Evolutionary conservation across 345 rosid species (phyloP), one percentile per base, ranked within the genome.

Genomic region (Pseudoturritis turrita): DNA sequence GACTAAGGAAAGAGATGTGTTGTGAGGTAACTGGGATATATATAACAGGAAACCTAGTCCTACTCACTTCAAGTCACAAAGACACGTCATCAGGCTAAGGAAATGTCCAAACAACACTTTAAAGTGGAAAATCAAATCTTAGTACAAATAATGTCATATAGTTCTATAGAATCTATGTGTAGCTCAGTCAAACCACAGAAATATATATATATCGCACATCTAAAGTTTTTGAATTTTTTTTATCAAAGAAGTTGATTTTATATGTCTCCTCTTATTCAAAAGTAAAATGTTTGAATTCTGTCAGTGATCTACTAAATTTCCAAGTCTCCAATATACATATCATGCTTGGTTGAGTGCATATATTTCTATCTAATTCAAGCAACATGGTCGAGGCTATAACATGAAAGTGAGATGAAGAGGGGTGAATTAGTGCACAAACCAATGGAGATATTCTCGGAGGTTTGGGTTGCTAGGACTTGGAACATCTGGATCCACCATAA

Each of bases 401-500:
- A 14, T 25, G 2, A 59, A 49, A 43, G 17, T 65, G 33, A 41
- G 41, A 18, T 6, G n/a, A 55, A 55, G 29, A 45, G n/a, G 37
- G 62, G 1, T 33, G 35, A 53, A 17, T 14, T 41, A 26, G 70
- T 54, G 29, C n/a, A 77, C 77, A 4, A 49, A 72, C 77, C 81
- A 77, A 28, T 77, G 81, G 53, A 77, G 77, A 54, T 77, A 77
- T 67, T 77, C 81, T 45, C 81, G 72, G 28, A 77, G 77, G 53
- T 72, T 56, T 18, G 81, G 81, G 45, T 72, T 72, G 73, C 81
- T 72, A 59, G 81, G 81, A 61, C 81, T 77, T 0, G 81, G 81
- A 50, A 62, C 81, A 77, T 77, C 81, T 25, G 81, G 81, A 77
- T 77, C 81, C 74, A 77, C 81, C 81, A 77, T 77, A 9, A 77